A percentile compares a stretch with the other conserved stretches of the same genome.
phyloP scores from a whole-genome alignment of 768 basidiomycete genomes.

The Pulveroboletus sp. region DNA sequence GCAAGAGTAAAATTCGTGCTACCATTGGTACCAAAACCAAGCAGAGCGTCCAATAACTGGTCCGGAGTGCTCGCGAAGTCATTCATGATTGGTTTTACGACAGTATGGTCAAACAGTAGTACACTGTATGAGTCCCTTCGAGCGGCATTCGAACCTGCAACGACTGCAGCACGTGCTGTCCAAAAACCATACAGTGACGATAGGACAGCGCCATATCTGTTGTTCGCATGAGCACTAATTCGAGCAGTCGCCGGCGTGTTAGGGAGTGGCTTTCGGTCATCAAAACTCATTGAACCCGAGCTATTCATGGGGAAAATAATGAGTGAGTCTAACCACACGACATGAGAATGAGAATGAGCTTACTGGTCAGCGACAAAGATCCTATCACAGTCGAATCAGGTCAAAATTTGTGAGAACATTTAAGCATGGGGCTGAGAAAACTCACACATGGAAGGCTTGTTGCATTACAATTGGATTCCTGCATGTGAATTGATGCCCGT shows the following conservation, averaged over 20 bases:
- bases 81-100: constrained; percentile 34
- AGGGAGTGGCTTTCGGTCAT: constrained; percentile 43
- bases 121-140: constrained; percentile 58
- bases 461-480: constrained; percentile 50
- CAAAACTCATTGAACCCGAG: constrained; percentile 47
- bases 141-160: constrained; percentile 23
- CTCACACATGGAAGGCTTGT: constrained; percentile 63
- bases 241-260: constrained; percentile 39
- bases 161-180: constrained; percentile 44
- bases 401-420: background rate
- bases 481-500: constrained; percentile 56
- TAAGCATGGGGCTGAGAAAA: background rate
- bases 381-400: constrained; percentile 20
- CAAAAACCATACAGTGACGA: constrained; percentile 57
- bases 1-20: constrained; percentile 48
- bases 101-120: constrained; percentile 39
- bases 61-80: constrained; percentile 47
- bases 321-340: background rate
- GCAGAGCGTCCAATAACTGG: constrained; percentile 38
- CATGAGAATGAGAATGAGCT: background rate
- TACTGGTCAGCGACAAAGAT: constrained; percentile 57
- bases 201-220: constrained; percentile 60
- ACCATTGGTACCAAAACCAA: constrained; percentile 28
- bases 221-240: constrained; percentile 37
- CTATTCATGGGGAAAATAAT: constrained; percentile 24